Evolutionary conservation across 2,329 filamentous ascomycete genomes (phyloP).

Genomic region (Davidsoniella eucalypti): DNA sequence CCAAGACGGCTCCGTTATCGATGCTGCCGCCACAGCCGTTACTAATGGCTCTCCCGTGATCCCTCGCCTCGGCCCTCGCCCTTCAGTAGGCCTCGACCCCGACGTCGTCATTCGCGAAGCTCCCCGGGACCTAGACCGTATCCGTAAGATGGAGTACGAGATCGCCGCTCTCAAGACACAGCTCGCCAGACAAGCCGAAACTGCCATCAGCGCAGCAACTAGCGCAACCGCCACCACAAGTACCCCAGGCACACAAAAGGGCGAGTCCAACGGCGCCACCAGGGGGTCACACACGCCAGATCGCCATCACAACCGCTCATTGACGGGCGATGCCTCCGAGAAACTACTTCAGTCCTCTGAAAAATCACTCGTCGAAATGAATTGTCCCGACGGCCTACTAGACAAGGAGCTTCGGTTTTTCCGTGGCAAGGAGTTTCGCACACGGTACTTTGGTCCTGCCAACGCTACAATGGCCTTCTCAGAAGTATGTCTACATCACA

Average conservation of each 20-base stretch:
- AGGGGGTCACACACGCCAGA: conserved; percentile 14
- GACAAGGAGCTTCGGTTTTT: conserved; percentile 41
- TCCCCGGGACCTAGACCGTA: conserved; percentile 38
- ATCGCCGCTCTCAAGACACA: conserved; percentile 38
- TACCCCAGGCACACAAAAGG: conserved; percentile 24
- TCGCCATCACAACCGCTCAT: conserved; percentile 14
- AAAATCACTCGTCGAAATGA: conserved; percentile 25
- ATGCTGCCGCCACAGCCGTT: conserved; percentile 24
- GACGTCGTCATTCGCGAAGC: conserved; percentile 22
- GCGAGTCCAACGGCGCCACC: conserved; percentile 22
- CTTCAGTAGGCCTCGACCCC: conserved; percentile 20
- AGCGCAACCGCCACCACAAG: not conserved
- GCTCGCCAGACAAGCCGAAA: conserved; percentile 27
- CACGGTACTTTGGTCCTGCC: conserved; percentile 42
- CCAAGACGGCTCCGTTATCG: conserved; percentile 33
- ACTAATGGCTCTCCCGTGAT: conserved; percentile 25
- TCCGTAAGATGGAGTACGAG: conserved; percentile 42
- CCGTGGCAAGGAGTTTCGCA: conserved; percentile 41
- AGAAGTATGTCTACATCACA: conserved; percentile 22
- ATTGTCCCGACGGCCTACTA: conserved; percentile 19
- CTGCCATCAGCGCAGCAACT: conserved; percentile 16
- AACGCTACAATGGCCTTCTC: conserved; percentile 44
- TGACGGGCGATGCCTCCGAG: not conserved
- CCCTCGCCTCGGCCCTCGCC: conserved; percentile 25
- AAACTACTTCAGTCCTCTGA: conserved; percentile 14